Percentiles rank a stretch among this genome's conserved stretches.
phyloP scores from a whole-genome alignment of 495 filamentous ascomycete genomes.

The Trichoderma reesei region DNA sequence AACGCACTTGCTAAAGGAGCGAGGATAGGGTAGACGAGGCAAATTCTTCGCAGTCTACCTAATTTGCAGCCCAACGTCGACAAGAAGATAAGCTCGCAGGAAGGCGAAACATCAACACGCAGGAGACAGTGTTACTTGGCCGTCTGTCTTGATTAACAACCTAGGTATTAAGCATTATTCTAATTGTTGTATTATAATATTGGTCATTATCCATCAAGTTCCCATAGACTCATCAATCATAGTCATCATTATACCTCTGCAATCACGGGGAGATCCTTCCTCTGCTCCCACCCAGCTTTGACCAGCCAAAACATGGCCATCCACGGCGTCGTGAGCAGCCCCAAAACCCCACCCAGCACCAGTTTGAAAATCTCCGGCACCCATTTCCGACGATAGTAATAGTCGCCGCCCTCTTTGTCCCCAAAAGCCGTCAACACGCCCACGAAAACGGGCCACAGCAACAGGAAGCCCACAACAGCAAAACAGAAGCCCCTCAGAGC shows the following conservation, averaged over 20 bases:
- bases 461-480: constrained; percentile 18
- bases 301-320: constrained; percentile 33
- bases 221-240: not conserved
- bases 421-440: constrained; percentile 22
- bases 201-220: not conserved
- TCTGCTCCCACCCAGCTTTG: constrained; percentile 29
- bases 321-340: constrained; percentile 27
- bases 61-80: no score
- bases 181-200: not conserved
- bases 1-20: no score
- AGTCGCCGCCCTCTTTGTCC: constrained; percentile 24
- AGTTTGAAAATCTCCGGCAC: constrained; percentile 34
- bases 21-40: no score
- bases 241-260: not conserved
- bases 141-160: no score
- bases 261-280: not conserved
- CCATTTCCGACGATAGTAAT: constrained; percentile 30
- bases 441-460: constrained; percentile 22
- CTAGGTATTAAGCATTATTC: no score
- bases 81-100: no score
- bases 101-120: no score
- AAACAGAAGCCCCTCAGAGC: constrained; percentile 21
- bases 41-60: no score
- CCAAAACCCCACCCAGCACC: constrained; percentile 29
- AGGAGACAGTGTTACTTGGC: no score